A percentile compares a stretch with the other conserved stretches of the same genome.
These are phyloP conservation scores for Celoporthe dispersa DNA, from an alignment of 2,329 filamentous ascomycete genomes.

Conservation along the genomic window DNA sequence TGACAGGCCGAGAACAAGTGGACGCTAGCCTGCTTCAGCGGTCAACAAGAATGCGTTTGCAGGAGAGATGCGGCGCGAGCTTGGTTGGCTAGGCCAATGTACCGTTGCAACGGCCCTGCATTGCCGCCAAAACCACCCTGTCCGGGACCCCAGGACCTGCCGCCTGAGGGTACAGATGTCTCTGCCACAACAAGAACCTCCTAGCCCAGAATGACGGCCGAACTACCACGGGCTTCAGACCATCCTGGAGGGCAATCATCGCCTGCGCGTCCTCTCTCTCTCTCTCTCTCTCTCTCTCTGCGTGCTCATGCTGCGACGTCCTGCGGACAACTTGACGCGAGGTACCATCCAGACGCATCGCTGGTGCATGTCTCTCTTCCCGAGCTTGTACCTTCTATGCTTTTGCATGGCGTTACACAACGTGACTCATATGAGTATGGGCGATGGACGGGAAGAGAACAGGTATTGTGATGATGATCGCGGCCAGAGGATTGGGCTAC, in stretches of 20 bases:
- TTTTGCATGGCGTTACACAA: background rate
- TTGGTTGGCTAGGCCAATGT: background rate
- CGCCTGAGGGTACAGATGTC: too few relatives aligned
- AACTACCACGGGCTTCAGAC: too few relatives aligned
- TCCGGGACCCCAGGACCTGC: background rate
- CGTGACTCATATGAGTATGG: background rate
- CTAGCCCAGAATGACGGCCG: too few relatives aligned
- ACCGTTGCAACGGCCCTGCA: background rate
- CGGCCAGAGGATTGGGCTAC: background rate
- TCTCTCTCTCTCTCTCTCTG: too few relatives aligned
- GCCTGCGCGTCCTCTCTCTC: background rate
- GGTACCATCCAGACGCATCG: background rate
- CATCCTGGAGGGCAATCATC: background rate
- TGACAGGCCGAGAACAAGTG: background rate
- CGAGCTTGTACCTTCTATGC: background rate
- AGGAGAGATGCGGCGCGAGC: background rate
- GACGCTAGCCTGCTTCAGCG: background rate
- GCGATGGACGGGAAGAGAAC: background rate
- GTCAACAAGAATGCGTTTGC: background rate
- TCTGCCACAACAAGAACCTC: background rate
- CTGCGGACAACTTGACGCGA: background rate
- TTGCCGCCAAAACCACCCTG: background rate
- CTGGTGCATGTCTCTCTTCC: background rate
- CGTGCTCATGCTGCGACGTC: too few relatives aligned
- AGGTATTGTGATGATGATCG: too few relatives aligned